These are phyloP conservation scores for Diaporthe vexans DNA, from an alignment of 2,329 filamentous ascomycete species.

Conservation along the genomic window DNA sequence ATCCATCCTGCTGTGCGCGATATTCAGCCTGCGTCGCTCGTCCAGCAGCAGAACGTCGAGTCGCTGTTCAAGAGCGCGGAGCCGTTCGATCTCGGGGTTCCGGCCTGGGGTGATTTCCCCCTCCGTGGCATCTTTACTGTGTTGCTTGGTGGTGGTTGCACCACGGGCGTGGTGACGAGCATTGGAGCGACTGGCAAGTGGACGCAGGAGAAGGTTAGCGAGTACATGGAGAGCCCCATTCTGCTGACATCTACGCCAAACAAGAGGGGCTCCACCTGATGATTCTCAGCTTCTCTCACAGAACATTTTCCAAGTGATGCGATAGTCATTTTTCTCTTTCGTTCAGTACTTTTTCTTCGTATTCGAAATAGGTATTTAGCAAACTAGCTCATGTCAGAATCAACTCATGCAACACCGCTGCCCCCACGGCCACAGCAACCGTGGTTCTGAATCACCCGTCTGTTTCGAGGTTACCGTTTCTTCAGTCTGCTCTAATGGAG, in stretches of 20 bases:
- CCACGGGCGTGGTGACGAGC: neutral
- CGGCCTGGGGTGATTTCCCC: neutral
- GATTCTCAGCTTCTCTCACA: neutral
- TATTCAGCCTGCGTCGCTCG: neutral
- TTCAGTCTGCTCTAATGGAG: too few relatives aligned
- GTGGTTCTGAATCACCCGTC: too few relatives aligned
- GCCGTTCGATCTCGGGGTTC: slow-evolving; percentile 1
- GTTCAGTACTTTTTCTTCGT: too few relatives aligned
- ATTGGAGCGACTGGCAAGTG: slow-evolving; percentile 2
- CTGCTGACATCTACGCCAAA: neutral
- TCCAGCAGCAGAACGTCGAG: neutral
- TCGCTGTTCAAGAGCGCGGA: neutral
- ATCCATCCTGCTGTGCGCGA: slow-evolving; percentile 4
- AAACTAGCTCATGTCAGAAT: too few relatives aligned
- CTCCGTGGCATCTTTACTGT: slow-evolving; percentile 8
- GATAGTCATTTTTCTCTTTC: too few relatives aligned
- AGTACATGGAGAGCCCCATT: neutral
- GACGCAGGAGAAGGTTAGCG: neutral
- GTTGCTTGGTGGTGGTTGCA: slow-evolving; percentile 13
- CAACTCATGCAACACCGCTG: too few relatives aligned
- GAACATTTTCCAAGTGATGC: neutral
- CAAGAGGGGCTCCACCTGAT: too few relatives aligned
- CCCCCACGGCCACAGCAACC: too few relatives aligned
- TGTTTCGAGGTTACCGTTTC: too few relatives aligned
- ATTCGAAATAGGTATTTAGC: too few relatives aligned